Evolutionary conservation across 257 asterid genomes (phyloP).

Genomic region (Solanum sejunctum): DNA sequence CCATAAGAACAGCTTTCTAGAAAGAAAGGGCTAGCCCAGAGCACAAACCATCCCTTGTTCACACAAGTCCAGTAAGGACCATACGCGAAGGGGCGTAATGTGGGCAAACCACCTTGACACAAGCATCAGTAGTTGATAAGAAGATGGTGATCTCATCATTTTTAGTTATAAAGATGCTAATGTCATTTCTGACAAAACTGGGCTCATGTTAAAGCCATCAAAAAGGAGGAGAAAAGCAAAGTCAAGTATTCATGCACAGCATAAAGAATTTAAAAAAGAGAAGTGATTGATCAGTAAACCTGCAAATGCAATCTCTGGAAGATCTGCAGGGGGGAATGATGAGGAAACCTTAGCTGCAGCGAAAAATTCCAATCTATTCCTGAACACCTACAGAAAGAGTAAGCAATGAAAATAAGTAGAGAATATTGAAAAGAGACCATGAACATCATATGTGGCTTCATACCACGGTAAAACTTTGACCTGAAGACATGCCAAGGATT

Average conservation of each 20-base stretch:
- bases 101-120: background rate
- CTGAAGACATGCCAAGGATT: background rate
- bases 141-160: background rate
- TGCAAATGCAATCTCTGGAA: conserved; percentile 98
- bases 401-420: conserved; percentile 2
- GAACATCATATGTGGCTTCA: background rate
- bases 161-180: background rate
- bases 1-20: background rate
- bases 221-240: background rate
- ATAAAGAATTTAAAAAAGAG: background rate
- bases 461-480: background rate
- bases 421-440: background rate
- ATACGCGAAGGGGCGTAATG: background rate
- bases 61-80: background rate
- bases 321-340: conserved; percentile 86
- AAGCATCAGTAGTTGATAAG: background rate
- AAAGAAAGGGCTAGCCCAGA: background rate
- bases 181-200: background rate
- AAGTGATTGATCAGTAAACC: conserved; percentile 24
- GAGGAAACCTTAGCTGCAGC: conserved; percentile 96
- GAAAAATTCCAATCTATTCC: conserved; percentile 72
- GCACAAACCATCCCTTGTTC: background rate
- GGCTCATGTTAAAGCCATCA: background rate
- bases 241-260: background rate
- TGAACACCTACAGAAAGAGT: conserved; percentile 52